These are phyloP conservation scores for Boehmeria nivea DNA, from an alignment of 306 rosid species.

Conservation along the genomic window DNA sequence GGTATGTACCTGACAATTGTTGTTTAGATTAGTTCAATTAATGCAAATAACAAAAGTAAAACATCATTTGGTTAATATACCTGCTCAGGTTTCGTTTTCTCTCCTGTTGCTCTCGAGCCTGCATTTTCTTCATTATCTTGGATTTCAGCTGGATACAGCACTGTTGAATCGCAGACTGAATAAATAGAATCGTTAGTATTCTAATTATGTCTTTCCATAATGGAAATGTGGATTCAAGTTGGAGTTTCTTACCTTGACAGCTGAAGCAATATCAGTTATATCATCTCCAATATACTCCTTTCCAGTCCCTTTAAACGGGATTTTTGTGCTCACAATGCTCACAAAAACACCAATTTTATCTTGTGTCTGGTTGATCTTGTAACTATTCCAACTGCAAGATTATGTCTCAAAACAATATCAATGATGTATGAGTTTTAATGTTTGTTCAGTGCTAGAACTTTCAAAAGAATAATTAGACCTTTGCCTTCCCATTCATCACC, in stretches of 20 bases:
- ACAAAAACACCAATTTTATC: slow-evolving; percentile 92
- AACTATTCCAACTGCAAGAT: slow-evolving; percentile 70
- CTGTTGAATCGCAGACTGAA: slow-evolving; percentile 90
- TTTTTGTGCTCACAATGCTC: slow-evolving; percentile 94
- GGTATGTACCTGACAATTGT: slow-evolving; percentile 67
- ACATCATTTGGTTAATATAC: slow-evolving; percentile 29
- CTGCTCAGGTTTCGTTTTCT: slow-evolving; percentile 87
- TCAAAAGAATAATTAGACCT: too few relatives aligned
- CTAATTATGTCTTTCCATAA: not conserved
- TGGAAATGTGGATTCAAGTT: slow-evolving; percentile 14
- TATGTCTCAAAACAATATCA: slow-evolving; percentile 2
- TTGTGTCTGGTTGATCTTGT: slow-evolving; percentile 93
- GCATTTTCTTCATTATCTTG: slow-evolving; percentile 87
- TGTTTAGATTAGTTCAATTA: slow-evolving; percentile 18
- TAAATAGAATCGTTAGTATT: slow-evolving; percentile 26
- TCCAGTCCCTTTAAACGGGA: slow-evolving; percentile 96
- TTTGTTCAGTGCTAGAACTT: not conserved
- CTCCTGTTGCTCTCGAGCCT: slow-evolving; percentile 97
- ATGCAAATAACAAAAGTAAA: slow-evolving; percentile 6
- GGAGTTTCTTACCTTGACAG: slow-evolving; percentile 67
- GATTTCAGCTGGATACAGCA: slow-evolving; percentile 89
- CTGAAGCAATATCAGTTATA: slow-evolving; percentile 88
- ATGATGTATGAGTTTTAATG: not conserved
- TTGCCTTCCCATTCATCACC: too few relatives aligned
- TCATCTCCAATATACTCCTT: slow-evolving; percentile 98